A percentile compares a stretch with the other conserved stretches of the same genome.
phyloP scores from a whole-genome alignment of 331 rosid genomes.

The Prunus yedoensis region DNA sequence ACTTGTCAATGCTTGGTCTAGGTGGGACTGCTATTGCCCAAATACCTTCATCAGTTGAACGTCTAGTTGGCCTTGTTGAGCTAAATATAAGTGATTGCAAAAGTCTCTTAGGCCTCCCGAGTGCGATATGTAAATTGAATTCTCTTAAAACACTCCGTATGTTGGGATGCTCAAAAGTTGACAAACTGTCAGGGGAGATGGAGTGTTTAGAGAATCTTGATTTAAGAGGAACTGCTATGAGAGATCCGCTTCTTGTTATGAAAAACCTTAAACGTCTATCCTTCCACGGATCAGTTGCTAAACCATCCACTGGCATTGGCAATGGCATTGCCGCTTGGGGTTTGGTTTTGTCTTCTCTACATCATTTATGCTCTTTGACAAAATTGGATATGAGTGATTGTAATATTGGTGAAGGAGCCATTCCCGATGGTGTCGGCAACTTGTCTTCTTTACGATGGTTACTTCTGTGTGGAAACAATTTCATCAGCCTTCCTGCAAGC shows the following conservation, averaged over 20 bases:
- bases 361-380: not conserved
- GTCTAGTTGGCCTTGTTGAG: no score
- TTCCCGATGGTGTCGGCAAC: not conserved
- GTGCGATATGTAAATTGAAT: no score
- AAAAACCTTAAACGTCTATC: not conserved
- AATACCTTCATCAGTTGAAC: no score
- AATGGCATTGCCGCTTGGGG: not conserved
- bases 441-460: not conserved
- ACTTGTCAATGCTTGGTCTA: no score
- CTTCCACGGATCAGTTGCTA: not conserved
- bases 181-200: not conserved
- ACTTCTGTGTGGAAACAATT: not conserved
- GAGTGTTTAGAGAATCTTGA: not conserved
- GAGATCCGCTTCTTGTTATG: not conserved
- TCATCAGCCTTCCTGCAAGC: not conserved
- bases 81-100: no score
- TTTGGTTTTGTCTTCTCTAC: not conserved
- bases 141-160: no score
- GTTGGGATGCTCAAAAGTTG: no score
- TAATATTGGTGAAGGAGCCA: not conserved
- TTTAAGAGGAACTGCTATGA: not conserved
- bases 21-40: no score
- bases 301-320: not conserved
- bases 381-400: not conserved
- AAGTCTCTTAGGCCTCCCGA: no score